phyloP scores from a whole-genome alignment of 805 yeast species.

The Scheffersomyces coipomensis region DNA sequence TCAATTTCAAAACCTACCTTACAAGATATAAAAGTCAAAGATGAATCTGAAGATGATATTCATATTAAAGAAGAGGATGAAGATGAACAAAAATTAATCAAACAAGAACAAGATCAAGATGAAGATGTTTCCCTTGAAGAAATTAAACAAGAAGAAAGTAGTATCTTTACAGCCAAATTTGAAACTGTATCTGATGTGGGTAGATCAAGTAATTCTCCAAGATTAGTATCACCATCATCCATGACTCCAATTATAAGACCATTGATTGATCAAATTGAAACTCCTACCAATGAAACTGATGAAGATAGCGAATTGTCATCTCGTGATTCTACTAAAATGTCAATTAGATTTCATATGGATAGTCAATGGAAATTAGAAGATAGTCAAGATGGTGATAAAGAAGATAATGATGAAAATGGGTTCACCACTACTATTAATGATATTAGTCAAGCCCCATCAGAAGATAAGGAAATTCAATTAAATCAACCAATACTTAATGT shows the following conservation, averaged over 20 bases:
- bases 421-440: conserved; percentile 18
- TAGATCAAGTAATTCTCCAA: too few relatives aligned
- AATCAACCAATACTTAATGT: conserved; percentile 6
- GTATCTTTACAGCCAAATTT: neutral
- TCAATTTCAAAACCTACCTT: neutral
- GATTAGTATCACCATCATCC: too few relatives aligned
- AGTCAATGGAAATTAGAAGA: conserved; percentile 37
- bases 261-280: neutral
- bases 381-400: conserved; percentile 38
- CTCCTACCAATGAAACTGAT: neutral
- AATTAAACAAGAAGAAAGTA: conserved; percentile 6
- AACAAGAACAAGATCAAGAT: neutral
- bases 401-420: conserved; percentile 32
- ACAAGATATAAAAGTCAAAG: neutral
- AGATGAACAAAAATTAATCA: neutral
- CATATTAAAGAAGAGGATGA: conserved; percentile 2
- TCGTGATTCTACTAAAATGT: conserved; percentile 14
- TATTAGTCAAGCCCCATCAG: conserved; percentile 5
- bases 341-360: conserved; percentile 31
- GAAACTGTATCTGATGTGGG: neutral
- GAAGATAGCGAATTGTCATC: neutral
- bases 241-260: neutral
- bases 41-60: neutral
- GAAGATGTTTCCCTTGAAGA: neutral
- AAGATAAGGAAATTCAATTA: too few relatives aligned